Evolutionary conservation across 2,329 filamentous ascomycete species (phyloP).

Genomic region (Tricladium varicosporioides): DNA sequence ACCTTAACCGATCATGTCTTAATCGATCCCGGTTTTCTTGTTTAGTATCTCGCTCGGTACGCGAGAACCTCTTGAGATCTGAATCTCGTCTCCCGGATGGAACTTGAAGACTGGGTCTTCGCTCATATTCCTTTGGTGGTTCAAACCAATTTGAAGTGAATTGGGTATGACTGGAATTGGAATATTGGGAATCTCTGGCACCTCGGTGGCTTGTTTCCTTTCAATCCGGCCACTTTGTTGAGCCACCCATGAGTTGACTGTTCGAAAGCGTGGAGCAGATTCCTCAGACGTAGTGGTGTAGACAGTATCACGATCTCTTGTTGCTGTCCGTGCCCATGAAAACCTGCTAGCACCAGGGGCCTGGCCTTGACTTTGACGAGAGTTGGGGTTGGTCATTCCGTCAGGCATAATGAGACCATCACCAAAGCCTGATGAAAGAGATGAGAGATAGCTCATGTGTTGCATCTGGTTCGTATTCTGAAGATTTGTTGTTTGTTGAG

Average conservation of each 20-base stretch:
- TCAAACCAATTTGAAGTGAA: constrained; percentile 10
- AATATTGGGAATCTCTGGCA: constrained; percentile 22
- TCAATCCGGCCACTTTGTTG: constrained; percentile 53
- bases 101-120: constrained; percentile 31
- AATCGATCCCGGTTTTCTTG: constrained; percentile 24
- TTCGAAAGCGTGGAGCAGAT: constrained; percentile 51
- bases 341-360: constrained; percentile 18
- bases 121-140: constrained; percentile 28
- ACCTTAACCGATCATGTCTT: not conserved
- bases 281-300: constrained; percentile 33
- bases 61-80: constrained; percentile 26
- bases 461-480: constrained; percentile 25
- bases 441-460: constrained; percentile 47
- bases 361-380: constrained; percentile 12
- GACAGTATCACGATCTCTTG: constrained; percentile 30
- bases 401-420: constrained; percentile 54
- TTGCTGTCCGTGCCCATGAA: constrained; percentile 29
- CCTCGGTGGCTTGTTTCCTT: constrained; percentile 47
- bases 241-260: constrained; percentile 62
- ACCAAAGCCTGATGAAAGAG: constrained; percentile 63
- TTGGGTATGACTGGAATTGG: constrained; percentile 28
- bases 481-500: constrained; percentile 22
- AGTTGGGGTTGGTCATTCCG: constrained; percentile 11
- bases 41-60: constrained; percentile 33
- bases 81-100: constrained; percentile 34